Evolutionary conservation across 176 grass and related monocot genomes (phyloP), one percentile per base, ranked within the genome.

Genomic region (Typha latifolia): DNA sequence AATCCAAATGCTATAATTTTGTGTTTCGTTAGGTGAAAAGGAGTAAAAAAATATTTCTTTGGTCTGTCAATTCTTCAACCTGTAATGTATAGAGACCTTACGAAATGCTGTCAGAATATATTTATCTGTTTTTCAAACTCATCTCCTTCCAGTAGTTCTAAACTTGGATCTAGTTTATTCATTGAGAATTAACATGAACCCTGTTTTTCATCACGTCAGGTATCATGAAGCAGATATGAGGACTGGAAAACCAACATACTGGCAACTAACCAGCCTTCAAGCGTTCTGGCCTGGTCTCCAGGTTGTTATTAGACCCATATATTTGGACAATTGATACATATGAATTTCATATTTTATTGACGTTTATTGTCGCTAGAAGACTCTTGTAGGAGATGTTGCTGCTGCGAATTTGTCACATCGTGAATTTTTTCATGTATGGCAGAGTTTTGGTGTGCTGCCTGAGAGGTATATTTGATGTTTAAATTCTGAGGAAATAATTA

Each of bases 271-370:
- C 76, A 97, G 93, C 34, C 88, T 97, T 78, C 93, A 97, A 73
- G 93, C 93, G 20, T 97, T 97, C 72, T 97, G 93, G 93, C 93
- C 88, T 82, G 93, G 93, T 32, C 88, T 97, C 84, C 93, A 92
- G 93, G 93, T 97, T 86, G 22, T 56, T 47, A 22, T 34, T 53
- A 31, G 21, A 51, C 64, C 29, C 32, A 50, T 52, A 76, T 26
- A 29, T 16, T 64, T 48, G 16, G 49, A 57, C 27, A n/a, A 80
- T 78, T 21, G 65, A 16, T 72, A 49, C 62, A n/a, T 55, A 23
- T 20, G 26, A 63, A n/a, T 51, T 52, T 22, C 6, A 23, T 56
- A 24, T 80, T 12, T 72, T 76, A 7, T 78, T 77, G 69, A 14
- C 70, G 48, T 80, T 56, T 77, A 18, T 77, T 77, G 32, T 72